phyloP scores from a whole-genome alignment of 2,329 filamentous ascomycete genomes.

The Fusarium mexicanum region DNA sequence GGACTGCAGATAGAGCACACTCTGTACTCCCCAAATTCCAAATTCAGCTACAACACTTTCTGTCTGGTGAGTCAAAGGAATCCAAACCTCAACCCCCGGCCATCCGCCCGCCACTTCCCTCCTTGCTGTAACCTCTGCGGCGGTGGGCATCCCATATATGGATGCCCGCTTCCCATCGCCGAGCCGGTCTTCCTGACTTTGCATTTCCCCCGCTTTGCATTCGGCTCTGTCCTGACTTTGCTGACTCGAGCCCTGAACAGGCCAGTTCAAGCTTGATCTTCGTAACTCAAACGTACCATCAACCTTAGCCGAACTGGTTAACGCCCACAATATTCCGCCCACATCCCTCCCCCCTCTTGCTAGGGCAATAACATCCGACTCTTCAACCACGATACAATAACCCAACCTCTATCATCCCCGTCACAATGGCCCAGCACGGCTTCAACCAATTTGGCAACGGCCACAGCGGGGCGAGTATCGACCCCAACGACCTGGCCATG shows the following conservation, averaged over 20 bases:
- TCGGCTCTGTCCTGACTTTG: conserved; percentile 20
- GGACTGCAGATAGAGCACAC: conserved; percentile 32
- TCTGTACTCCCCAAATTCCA: not conserved
- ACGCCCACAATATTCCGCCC: conserved; percentile 41
- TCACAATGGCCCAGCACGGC: conserved; percentile 63
- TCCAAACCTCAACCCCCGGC: conserved; percentile 19
- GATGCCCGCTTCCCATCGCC: conserved; percentile 36
- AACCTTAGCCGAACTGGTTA: conserved; percentile 33
- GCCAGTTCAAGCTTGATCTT: conserved; percentile 23
- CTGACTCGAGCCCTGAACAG: conserved; percentile 36
- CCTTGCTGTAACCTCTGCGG: conserved; percentile 28
- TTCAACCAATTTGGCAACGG: conserved; percentile 66
- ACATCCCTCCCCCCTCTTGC: conserved; percentile 31
- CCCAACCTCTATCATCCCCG: conserved; percentile 19
- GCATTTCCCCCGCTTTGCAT: conserved; percentile 27
- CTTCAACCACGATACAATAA: conserved; percentile 15
- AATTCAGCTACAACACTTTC: conserved; percentile 6
- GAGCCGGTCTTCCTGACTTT: conserved; percentile 22
- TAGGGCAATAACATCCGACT: conserved; percentile 37
- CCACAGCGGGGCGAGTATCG: conserved; percentile 70
- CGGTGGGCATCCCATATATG: conserved; percentile 36
- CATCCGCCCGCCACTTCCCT: conserved; percentile 31
- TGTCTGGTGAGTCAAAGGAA: conserved; percentile 39
- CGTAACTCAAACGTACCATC: conserved; percentile 26
- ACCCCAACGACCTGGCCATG: conserved; percentile 87